A percentile compares a stretch with the other conserved stretches of the same genome.
Evolutionary conservation across 306 rosid species (phyloP).

Genomic region (Inga laurina): DNA sequence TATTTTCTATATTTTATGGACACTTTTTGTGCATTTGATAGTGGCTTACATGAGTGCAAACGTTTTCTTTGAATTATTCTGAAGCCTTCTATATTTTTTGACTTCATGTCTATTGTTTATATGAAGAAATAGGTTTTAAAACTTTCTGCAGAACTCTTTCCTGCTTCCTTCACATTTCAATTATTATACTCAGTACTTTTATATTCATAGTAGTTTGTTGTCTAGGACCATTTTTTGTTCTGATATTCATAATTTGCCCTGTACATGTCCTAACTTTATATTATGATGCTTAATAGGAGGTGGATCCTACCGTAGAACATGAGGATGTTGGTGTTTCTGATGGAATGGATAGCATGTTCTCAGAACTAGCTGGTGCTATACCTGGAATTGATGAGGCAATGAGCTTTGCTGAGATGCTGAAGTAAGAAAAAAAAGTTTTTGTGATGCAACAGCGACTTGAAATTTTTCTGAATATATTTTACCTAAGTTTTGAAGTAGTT

Average conservation of each 20-base stretch:
- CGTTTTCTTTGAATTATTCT: neutral
- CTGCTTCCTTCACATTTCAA: neutral
- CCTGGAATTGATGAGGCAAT: constrained; percentile 99
- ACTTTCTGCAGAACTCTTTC: neutral
- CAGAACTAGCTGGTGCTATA: constrained; percentile 91
- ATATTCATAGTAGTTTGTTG: neutral
- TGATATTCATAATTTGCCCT: neutral
- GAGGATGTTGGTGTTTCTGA: constrained; percentile 64
- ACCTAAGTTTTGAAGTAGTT: neutral
- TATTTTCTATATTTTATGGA: neutral
- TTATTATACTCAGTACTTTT: neutral
- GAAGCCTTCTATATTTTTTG: neutral
- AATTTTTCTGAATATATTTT: neutral
- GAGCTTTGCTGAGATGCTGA: constrained; percentile 99
- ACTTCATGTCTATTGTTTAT: neutral
- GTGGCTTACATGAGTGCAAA: neutral
- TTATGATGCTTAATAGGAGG: constrained; percentile 64
- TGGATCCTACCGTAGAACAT: constrained; percentile 87
- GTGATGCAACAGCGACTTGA: constrained; percentile 7
- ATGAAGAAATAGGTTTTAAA: neutral
- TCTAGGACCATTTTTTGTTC: neutral
- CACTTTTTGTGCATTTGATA: neutral
- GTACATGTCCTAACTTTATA: neutral
- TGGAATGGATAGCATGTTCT: constrained; percentile 83
- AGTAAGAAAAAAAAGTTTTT: constrained; percentile 47